Conservation (phyloP, 805 yeast species). For the Nakazawaea laoshanensis region DNA sequence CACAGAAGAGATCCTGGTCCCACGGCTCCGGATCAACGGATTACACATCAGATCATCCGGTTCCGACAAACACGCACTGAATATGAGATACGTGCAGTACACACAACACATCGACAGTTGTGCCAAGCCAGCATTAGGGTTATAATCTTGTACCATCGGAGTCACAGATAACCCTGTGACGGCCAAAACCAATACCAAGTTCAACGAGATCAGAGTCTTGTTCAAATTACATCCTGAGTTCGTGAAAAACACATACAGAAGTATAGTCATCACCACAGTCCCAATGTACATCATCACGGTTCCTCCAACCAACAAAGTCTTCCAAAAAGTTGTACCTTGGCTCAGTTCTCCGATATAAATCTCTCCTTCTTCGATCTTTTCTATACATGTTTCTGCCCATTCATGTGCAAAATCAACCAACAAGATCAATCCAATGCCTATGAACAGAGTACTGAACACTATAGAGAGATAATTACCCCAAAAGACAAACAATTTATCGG, state of each 20-base stretch:
- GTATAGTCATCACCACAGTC: slow-evolving; percentile 59
- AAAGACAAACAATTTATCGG: slow-evolving; percentile 76
- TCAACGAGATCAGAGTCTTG: slow-evolving; percentile 76
- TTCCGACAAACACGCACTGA: slow-evolving; percentile 91
- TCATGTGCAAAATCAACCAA: slow-evolving; percentile 96
- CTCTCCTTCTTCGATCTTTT: slow-evolving; percentile 79
- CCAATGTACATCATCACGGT: slow-evolving; percentile 79
- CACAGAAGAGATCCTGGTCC: slow-evolving; percentile 84
- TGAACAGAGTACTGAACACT: slow-evolving; percentile 73
- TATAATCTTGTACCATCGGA: slow-evolving; percentile 81
- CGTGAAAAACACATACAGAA: slow-evolving; percentile 82
- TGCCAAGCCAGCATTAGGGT: slow-evolving; percentile 93
- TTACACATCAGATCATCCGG: slow-evolving; percentile 93
- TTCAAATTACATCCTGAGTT: slow-evolving; percentile 80
- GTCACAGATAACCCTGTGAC: slow-evolving; percentile 68
- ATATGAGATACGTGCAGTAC: slow-evolving; percentile 83
- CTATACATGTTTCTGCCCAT: slow-evolving; percentile 95
- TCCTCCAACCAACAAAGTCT: slow-evolving; percentile 73
- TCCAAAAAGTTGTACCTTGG: slow-evolving; percentile 55
- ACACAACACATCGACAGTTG: slow-evolving; percentile 94
- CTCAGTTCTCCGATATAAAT: slow-evolving; percentile 39
- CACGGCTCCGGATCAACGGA: slow-evolving; percentile 81
- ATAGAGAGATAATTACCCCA: slow-evolving; percentile 92
- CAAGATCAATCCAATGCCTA: slow-evolving; percentile 82
- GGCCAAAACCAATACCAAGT: slow-evolving; percentile 54